These are phyloP conservation scores for Boletus sp. DNA, from an alignment of 768 basidiomycete genomes.

Conservation along the genomic window DNA sequence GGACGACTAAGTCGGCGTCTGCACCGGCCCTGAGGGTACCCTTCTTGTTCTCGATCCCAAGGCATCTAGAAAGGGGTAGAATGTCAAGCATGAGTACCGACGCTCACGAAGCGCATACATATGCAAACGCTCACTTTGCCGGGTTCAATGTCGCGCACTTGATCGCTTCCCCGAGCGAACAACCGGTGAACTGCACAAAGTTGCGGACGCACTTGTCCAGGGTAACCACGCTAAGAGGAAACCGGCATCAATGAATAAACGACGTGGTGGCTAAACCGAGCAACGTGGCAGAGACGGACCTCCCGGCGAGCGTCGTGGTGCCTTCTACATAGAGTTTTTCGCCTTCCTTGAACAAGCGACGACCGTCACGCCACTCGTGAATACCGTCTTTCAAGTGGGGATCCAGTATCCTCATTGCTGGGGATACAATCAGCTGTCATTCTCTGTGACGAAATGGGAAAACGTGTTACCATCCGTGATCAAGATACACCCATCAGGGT, in stretches of 20 bases:
- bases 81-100: background rate
- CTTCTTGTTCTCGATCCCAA: conserved; percentile 77
- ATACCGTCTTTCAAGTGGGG: conserved; percentile 80
- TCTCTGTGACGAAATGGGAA: background rate
- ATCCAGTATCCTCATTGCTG: conserved; percentile 86
- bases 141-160: conserved; percentile 85
- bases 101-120: background rate
- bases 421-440: background rate
- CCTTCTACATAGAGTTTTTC: conserved; percentile 80
- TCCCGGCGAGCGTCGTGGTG: conserved; percentile 86
- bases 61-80: conserved; percentile 45
- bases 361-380: conserved; percentile 86
- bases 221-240: conserved; percentile 61
- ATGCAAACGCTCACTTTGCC: conserved; percentile 53
- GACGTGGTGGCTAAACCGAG: background rate
- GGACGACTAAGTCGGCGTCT: conserved; percentile 81
- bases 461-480: conserved; percentile 77
- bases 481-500: conserved; percentile 83
- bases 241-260: background rate
- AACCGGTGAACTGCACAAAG: conserved; percentile 79
- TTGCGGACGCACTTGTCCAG: conserved; percentile 85
- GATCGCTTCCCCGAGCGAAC: conserved; percentile 80
- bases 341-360: conserved; percentile 78
- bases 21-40: conserved; percentile 80
- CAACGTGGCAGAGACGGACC: conserved; percentile 41